Conservation (phyloP, 2,329 filamentous ascomycete species). For the Zopfia rhizophila region DNA sequence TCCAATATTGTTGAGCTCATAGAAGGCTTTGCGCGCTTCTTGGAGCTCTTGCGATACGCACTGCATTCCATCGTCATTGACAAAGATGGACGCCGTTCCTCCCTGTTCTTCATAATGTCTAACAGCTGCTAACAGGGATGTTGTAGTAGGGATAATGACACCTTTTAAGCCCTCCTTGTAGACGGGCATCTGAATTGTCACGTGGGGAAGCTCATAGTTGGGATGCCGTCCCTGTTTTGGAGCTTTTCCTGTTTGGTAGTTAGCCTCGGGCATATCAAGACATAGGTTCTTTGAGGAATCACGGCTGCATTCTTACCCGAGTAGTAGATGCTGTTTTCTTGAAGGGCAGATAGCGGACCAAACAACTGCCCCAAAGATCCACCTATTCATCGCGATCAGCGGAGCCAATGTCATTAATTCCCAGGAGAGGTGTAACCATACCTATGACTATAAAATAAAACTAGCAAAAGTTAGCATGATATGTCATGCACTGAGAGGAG, state of each 20-base stretch:
- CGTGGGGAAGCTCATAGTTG: constrained; percentile 68
- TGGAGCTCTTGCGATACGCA: constrained; percentile 60
- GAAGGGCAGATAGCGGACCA: constrained; percentile 53
- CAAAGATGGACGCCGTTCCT: constrained; percentile 71
- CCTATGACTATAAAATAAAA: constrained; percentile 35
- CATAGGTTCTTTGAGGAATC: background rate
- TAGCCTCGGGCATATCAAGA: background rate
- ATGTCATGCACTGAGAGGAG: constrained; percentile 1
- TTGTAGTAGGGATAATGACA: constrained; percentile 81
- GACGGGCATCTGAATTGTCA: constrained; percentile 81
- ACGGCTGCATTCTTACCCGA: constrained; percentile 31
- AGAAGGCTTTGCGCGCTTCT: constrained; percentile 56
- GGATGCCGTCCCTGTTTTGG: constrained; percentile 28
- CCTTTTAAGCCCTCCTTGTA: constrained; percentile 82
- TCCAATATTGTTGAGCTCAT: constrained; percentile 60
- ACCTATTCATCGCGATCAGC: too few species aligned
- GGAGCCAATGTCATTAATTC: too few species aligned
- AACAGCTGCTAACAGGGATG: constrained; percentile 74
- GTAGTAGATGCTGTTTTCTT: constrained; percentile 37
- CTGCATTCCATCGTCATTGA: constrained; percentile 75
- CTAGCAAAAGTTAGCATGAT: constrained; percentile 19
- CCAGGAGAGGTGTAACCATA: too few species aligned
- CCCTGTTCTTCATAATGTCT: constrained; percentile 62
- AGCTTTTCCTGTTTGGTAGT: constrained; percentile 26
- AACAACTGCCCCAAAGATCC: constrained; percentile 63